Conservation (phyloP, 176 grass and related monocot species). For the Avena eriantha region DNA sequence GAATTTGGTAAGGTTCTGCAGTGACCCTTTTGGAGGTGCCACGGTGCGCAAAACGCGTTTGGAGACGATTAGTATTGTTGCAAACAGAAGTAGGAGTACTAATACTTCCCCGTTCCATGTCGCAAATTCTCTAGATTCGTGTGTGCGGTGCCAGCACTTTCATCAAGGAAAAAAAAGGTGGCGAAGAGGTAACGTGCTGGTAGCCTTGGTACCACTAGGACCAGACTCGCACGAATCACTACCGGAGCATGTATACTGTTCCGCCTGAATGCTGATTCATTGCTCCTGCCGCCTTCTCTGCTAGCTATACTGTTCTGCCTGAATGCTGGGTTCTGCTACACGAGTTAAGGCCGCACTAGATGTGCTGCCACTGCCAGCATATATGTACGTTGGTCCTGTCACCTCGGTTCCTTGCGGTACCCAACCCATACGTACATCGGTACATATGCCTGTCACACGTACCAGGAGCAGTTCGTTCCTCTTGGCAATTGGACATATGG, state of each 20-base stretch:
- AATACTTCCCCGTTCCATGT: no score
- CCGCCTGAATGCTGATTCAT: constrained; percentile 30
- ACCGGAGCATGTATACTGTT: constrained; percentile 20
- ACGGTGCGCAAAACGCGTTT: no score
- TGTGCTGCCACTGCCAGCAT: constrained; percentile 6
- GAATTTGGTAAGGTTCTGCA: background rate
- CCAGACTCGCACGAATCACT: background rate
- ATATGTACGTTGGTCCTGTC: background rate
- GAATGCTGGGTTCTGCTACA: constrained; percentile 16
- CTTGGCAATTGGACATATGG: no score
- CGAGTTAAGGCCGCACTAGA: constrained; percentile 39
- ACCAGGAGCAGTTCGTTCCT: background rate
- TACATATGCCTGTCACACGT: background rate
- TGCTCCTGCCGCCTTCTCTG: constrained; percentile 22
- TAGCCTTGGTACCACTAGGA: no score
- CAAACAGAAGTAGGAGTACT: no score
- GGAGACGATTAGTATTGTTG: no score
- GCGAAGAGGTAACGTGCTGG: no score
- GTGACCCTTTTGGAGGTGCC: background rate
- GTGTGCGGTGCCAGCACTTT: no score
- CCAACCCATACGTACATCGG: no score
- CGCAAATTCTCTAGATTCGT: no score
- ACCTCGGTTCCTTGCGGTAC: background rate
- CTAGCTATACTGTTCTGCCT: background rate
- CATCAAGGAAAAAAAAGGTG: no score